Evolutionary conservation across 1,139 yeast species (phyloP).

Genomic region (Yamadazyma blattariae): DNA sequence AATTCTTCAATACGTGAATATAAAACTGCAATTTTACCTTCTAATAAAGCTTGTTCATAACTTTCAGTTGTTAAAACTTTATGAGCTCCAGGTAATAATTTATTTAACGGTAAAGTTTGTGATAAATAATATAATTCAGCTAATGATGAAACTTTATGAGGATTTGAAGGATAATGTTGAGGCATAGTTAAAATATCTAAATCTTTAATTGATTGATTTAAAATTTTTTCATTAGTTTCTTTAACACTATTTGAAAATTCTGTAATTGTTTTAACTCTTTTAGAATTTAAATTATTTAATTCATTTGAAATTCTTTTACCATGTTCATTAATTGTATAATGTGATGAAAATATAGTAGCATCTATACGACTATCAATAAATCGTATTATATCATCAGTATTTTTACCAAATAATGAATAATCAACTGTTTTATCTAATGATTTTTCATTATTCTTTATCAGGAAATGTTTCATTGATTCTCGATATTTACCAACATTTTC

Average conservation of each 20-base stretch:
- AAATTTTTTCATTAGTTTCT: slow-evolving; percentile 22
- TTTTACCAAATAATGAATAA: slow-evolving; percentile 9
- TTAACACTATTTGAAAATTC: slow-evolving; percentile 12
- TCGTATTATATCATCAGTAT: slow-evolving; percentile 6
- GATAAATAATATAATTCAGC: slow-evolving; percentile 86
- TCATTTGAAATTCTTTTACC: slow-evolving; percentile 6
- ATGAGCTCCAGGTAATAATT: slow-evolving; percentile 79
- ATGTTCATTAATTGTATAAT: slow-evolving; percentile 1
- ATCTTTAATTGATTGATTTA: slow-evolving; percentile 27
- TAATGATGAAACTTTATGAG: slow-evolving; percentile 56
- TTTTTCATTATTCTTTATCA: slow-evolving; percentile 6
- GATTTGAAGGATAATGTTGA: slow-evolving; percentile 41
- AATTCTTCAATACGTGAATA: slow-evolving; percentile 91
- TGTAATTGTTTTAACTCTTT: slow-evolving; percentile 10
- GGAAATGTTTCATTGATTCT: slow-evolving; percentile 8
- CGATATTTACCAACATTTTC: slow-evolving; percentile 10
- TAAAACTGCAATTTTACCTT: slow-evolving; percentile 89
- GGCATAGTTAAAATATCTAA: slow-evolving; percentile 41
- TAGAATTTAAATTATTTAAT: slow-evolving; percentile 1
- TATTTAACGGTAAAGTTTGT: slow-evolving; percentile 81
- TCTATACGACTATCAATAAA: slow-evolving; percentile 5
- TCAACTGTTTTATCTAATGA: slow-evolving; percentile 6
- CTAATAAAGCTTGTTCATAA: slow-evolving; percentile 83
- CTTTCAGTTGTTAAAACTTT: slow-evolving; percentile 82
- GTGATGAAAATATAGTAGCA: slow-evolving; percentile 4